Evolutionary conservation across 441 rosid species (phyloP).

Genomic region (Adansonia gregorii): DNA sequence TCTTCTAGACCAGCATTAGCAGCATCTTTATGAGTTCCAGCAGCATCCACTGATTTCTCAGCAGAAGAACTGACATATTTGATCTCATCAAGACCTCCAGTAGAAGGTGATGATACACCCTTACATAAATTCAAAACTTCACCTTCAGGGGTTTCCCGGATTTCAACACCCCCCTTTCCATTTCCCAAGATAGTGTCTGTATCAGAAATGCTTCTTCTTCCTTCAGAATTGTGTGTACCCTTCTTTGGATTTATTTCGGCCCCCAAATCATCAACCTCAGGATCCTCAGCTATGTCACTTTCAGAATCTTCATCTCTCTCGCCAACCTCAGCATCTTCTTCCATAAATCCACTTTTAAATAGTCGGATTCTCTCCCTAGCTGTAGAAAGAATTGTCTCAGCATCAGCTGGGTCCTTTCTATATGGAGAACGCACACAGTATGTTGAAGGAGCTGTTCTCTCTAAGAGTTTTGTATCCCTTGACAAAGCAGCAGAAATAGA

Average conservation of each 20-base stretch:
- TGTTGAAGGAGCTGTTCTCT: conserved; percentile 92
- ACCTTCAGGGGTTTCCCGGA: conserved; percentile 40
- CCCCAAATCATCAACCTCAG: conserved; percentile 64
- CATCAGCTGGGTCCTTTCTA: conserved; percentile 73
- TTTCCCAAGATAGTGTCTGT: conserved; percentile 39
- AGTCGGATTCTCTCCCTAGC: conserved; percentile 73
- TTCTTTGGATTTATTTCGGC: conserved; percentile 49
- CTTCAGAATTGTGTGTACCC: conserved; percentile 42
- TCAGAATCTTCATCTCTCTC: conserved; percentile 90
- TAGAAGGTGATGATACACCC: conserved; percentile 39
- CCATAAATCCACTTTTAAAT: conserved; percentile 62
- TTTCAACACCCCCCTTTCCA: conserved; percentile 41
- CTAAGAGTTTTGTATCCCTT: conserved; percentile 83
- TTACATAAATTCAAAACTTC: conserved; percentile 31
- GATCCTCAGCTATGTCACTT: conserved; percentile 67
- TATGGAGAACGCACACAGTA: conserved; percentile 82
- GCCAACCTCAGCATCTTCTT: conserved; percentile 80
- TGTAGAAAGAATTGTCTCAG: conserved; percentile 66
- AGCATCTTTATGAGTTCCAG: conserved; percentile 33
- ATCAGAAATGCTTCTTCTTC: conserved; percentile 31
- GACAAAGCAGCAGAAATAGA: conserved; percentile 92
- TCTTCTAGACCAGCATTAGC: conserved; percentile 40
- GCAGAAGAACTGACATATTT: conserved; percentile 30
- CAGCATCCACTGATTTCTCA: conserved; percentile 34
- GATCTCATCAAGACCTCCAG: conserved; percentile 38